Percentiles rank a stretch among this genome's conserved stretches.
Conservation (phyloP, 805 yeast species). For the Yarrowia phangngaensis region DNA sequence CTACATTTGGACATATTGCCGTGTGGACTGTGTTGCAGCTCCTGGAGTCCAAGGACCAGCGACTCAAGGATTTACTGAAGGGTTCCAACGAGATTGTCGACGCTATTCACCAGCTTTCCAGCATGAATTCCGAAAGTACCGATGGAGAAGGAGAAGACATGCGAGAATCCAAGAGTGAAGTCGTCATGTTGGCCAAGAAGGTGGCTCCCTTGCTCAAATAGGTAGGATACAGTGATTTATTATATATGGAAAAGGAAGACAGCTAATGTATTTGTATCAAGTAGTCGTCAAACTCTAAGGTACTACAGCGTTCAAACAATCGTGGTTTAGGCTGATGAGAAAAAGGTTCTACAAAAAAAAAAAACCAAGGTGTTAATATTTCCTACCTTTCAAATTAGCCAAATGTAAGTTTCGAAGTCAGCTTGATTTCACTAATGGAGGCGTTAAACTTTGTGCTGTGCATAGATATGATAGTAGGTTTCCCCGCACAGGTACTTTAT, state of each 20-base stretch:
- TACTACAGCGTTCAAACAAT: no score
- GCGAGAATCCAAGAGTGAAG: constrained; percentile 26
- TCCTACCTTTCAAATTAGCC: no score
- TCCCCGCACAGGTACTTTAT: no score
- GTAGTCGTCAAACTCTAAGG: no score
- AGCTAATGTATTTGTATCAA: constrained; percentile 26
- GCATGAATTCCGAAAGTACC: constrained; percentile 19
- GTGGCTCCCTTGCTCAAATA: constrained; percentile 27
- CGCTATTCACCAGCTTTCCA: constrained; percentile 39
- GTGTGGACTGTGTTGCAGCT: constrained; percentile 94
- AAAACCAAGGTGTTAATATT: no score
- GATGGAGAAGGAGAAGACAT: constrained; percentile 25
- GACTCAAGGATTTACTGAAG: constrained; percentile 41
- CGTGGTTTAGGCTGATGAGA: no score
- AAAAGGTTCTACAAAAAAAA: no score
- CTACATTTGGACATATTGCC: constrained; percentile 96
- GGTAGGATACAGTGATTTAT: constrained; percentile 23
- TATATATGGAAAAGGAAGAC: constrained; percentile 25
- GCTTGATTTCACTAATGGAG: no score
- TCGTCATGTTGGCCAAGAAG: constrained; percentile 27
- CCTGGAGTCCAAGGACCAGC: constrained; percentile 77
- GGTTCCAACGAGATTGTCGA: constrained; percentile 38
- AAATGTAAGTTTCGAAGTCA: no score
- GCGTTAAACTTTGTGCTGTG: no score
- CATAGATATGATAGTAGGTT: no score